A percentile compares a stretch with the other conserved stretches of the same genome.
phyloP scores from a whole-genome alignment of 352 stramenopile species.

The Phytophthora melonis region DNA sequence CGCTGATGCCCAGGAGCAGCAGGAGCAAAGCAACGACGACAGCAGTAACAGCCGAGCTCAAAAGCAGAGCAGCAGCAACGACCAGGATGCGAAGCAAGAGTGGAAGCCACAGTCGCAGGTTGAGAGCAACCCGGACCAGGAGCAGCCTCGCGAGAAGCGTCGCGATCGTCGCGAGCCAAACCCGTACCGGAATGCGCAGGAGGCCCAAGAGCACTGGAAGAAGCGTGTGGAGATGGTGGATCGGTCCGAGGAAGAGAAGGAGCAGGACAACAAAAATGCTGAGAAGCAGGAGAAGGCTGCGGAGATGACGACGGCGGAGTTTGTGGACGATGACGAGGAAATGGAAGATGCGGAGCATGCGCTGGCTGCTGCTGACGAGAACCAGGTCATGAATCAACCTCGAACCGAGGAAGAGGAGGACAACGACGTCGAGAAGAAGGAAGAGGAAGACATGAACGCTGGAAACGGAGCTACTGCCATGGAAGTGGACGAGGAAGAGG shows the following conservation, averaged over 20 bases:
- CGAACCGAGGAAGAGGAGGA: slow-evolving; percentile 65
- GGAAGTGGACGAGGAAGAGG: slow-evolving; percentile 75
- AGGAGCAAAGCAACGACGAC: slow-evolving; percentile 65
- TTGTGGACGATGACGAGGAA: slow-evolving; percentile 71
- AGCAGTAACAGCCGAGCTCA: slow-evolving; percentile 62
- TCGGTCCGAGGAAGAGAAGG: slow-evolving; percentile 53
- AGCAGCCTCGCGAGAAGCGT: slow-evolving; percentile 77
- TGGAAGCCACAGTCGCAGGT: slow-evolving; percentile 68
- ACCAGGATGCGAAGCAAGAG: slow-evolving; percentile 65
- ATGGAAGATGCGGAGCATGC: slow-evolving; percentile 75
- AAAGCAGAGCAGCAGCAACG: slow-evolving; percentile 60
- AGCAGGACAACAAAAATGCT: slow-evolving; percentile 44
- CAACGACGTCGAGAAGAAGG: slow-evolving; percentile 38
- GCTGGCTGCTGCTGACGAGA: slow-evolving; percentile 73
- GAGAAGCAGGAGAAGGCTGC: slow-evolving; percentile 43
- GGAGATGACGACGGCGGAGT: slow-evolving; percentile 70
- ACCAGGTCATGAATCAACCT: slow-evolving; percentile 70
- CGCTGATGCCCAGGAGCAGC: slow-evolving; percentile 57
- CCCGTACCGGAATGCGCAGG: slow-evolving; percentile 95
- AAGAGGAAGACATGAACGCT: slow-evolving; percentile 53
- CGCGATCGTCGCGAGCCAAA: slow-evolving; percentile 92
- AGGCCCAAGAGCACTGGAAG: slow-evolving; percentile 98
- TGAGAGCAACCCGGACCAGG: slow-evolving; percentile 44
- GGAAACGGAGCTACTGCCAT: slow-evolving; percentile 61
- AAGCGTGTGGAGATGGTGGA: slow-evolving; percentile 93